Percentiles rank a stretch among this genome's conserved stretches.
Conservation (phyloP, 345 rosid species). For the Populus pruinosa region DNA sequence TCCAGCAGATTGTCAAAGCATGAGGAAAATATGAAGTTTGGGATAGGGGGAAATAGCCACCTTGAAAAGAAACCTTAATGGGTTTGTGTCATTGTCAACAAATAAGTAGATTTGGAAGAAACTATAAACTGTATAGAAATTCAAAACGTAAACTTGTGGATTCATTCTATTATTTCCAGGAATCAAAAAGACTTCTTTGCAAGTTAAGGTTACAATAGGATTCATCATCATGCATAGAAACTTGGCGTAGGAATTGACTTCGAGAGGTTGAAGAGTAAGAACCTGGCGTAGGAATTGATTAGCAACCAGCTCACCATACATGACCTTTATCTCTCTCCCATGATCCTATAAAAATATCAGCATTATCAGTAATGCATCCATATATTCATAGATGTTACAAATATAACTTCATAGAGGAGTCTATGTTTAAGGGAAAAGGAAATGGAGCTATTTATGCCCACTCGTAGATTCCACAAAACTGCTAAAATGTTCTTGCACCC, state of each 20-base stretch:
- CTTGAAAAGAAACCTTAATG: neutral
- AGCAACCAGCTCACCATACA: no score
- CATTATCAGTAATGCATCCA: neutral
- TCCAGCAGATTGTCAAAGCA: neutral
- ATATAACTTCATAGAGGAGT: no score
- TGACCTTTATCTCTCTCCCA: no score
- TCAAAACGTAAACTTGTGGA: neutral
- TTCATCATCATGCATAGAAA: neutral
- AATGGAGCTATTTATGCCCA: no score
- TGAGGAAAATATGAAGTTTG: neutral
- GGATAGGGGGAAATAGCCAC: neutral
- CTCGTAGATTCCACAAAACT: no score
- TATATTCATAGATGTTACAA: no score
- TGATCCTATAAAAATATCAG: neutral
- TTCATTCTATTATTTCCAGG: neutral
- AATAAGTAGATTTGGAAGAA: neutral
- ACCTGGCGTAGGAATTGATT: conserved; percentile 33
- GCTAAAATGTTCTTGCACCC: no score
- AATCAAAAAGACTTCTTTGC: neutral
- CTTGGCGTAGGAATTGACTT: neutral
- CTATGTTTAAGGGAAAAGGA: no score
- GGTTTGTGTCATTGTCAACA: neutral
- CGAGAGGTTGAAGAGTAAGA: conserved; percentile 7
- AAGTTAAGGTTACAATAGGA: neutral
- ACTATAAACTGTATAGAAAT: neutral